Percentiles rank a stretch among this genome's conserved stretches.
These are phyloP conservation scores for Rhodotorula sp. DNA, from an alignment of 1,284 basidiomycete species.

Conservation along the genomic window DNA sequence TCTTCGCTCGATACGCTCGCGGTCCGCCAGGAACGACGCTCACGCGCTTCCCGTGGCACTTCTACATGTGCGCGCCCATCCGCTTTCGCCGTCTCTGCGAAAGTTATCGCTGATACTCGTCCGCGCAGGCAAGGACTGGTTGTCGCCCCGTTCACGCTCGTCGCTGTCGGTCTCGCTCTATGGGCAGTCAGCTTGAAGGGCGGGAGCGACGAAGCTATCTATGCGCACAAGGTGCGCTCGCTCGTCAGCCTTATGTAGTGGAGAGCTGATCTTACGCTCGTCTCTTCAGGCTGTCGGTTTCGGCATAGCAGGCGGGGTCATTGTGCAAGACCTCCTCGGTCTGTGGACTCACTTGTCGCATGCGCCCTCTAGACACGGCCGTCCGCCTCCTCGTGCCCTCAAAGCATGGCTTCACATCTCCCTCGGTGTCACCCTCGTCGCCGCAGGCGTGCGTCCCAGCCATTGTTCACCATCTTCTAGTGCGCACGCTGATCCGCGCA, in stretches of 20 bases:
- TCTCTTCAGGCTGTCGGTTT: constrained; percentile 18
- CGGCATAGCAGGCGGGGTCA: neutral
- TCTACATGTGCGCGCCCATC: constrained; percentile 5
- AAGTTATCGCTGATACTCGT: neutral
- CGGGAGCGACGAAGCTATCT: neutral
- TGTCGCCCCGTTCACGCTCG: constrained; percentile 6
- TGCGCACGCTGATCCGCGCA: neutral
- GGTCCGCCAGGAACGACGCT: constrained; percentile 5
- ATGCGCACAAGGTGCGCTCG: constrained; percentile 17
- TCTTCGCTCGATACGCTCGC: constrained; percentile 20
- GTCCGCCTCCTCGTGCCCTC: neutral
- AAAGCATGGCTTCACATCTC: constrained; percentile 16
- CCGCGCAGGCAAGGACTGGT: constrained; percentile 14
- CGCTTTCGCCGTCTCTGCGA: no score
- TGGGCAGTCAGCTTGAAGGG: constrained; percentile 15
- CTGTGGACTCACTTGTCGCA: constrained; percentile 9
- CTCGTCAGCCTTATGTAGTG: neutral
- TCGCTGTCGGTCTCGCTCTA: constrained; percentile 5
- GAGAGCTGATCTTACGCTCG: neutral
- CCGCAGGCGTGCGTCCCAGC: constrained; percentile 7
- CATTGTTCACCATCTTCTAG: neutral
- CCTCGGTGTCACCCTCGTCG: constrained; percentile 12
- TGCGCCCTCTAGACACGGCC: neutral
- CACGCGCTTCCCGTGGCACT: constrained; percentile 19
- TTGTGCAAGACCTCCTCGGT: constrained; percentile 18